Base-by-base conservation (phyloP, 2,329 filamentous ascomycete genomes). In the Hymenoscyphus repandus region DNA sequence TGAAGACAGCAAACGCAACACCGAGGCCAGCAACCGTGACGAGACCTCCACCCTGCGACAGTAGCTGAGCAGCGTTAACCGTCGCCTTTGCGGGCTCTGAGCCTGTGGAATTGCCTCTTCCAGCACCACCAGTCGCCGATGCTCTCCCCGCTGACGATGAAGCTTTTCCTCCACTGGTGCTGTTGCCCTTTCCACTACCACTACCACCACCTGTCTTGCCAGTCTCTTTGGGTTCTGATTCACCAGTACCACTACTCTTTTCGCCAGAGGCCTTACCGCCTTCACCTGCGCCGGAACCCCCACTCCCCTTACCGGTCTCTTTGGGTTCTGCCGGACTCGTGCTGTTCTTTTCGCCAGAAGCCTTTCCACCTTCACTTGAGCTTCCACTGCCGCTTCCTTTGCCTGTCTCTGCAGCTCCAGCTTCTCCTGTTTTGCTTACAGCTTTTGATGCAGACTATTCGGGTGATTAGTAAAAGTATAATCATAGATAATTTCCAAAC, bases 1-100 rank as follows among this genome's bases (percentile, higher is more conserved):
- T 65, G 54, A 65, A 66, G 20, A 66, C 53, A 18, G 62, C 63
- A 51, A 65, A 63, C 10, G 52, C 56, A 45, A 64, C 52, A 54
- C 63, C 57, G 7, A 66, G 53, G 27, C 64, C 61, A 27, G 60
- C 61, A 32, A 64, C 37, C 6, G 64, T 61, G 33, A 64, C 59
- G 20, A 63, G 43, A 30, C 64, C 62, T 34, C 64, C 62, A 20
- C 41, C 52, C 36, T 61, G 58, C 22, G 62, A 53, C 18, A 64
- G 22, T n/a, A 62, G 45, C 6, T 47, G 48, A 27, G 50, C 38
- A 2, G 59, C 61, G 17, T 53, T 58, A n/a, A n/a, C n/a, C 42
- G 54, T 58, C 3, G 51, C 41, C 44, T 53, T 49, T 32, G 51
- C 47, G 27, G 49, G 49, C 6, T 55, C 37, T 27, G 47, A 12